Base-by-base conservation (phyloP, 768 basidiomycete genomes). In the Boletus subcaerulescens region DNA sequence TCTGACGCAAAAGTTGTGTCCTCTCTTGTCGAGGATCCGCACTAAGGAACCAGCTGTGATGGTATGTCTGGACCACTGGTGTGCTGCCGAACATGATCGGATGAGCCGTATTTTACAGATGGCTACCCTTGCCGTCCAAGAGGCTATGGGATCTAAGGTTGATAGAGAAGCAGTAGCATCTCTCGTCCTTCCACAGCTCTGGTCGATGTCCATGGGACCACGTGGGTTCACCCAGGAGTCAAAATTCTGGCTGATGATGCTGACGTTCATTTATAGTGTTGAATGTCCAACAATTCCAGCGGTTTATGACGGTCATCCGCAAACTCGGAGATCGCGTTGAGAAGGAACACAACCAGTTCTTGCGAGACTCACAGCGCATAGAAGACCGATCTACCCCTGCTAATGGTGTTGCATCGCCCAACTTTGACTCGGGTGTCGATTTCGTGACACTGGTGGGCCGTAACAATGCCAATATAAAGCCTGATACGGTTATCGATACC, bases 121-220 rank as follows among this genome's bases (percentile, higher is more conserved):
- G 84, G 89, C 90, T 3, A 93, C 93, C 0, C 75, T 93, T 41
- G 82, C 81, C 20, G 93, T 98, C 0, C 95, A 98, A 73, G 94
- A 95, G 69, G 92, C 92, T 1, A 98, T 97, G 95, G 94, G 95
- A 10, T 80, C 85, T 61, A 97, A 96, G 68, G 86, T 98, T 2
- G 95, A 97, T 61, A 82, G 93, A 45, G 93, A 95, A 71, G 92
- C 94, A 11, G 90, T 93, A 12, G 92, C 92, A 3, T 91, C 88
- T 0, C 77, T 93, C 41, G 90, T 96, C 31, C 75, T 96, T 13
- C 93, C 93, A 10, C 93, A 96, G 76, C 73, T 95, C 26, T 99
- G 97, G 97, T 78, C 88, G 4, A 98, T 99, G 94, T 94, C 91
- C 4, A 96, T 98, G 76, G 95, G 93, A 24, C 95, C 95, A 51